These are phyloP conservation scores for Chamaenerion angustifolium DNA, from an alignment of 345 rosid genomes.

Conservation along the genomic window DNA sequence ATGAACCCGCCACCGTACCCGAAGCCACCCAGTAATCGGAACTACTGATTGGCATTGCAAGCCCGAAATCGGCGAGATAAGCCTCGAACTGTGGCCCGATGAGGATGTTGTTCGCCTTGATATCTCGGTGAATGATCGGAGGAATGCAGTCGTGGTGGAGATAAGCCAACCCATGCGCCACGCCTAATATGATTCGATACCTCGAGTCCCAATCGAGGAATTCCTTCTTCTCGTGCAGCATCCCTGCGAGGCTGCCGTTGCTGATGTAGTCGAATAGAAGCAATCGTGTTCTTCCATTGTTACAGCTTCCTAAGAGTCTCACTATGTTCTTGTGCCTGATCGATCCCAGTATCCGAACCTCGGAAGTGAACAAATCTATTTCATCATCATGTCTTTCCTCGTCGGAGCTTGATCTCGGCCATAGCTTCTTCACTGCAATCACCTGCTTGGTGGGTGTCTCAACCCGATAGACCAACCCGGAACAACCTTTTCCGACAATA, in stretches of 20 bases:
- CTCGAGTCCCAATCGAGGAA: slow-evolving; percentile 58
- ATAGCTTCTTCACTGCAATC: slow-evolving; percentile 61
- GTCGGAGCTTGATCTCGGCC: slow-evolving; percentile 24
- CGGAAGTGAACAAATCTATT: slow-evolving; percentile 54
- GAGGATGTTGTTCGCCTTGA: slow-evolving; percentile 64
- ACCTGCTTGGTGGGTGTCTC: slow-evolving; percentile 37
- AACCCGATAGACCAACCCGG: slow-evolving; percentile 58
- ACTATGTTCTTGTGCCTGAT: slow-evolving; percentile 60
- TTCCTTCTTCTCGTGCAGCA: slow-evolving; percentile 37
- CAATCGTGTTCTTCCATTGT: slow-evolving; percentile 43
- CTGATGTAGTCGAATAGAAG: slow-evolving; percentile 57
- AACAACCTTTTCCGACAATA: slow-evolving; percentile 48
- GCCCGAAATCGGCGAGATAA: slow-evolving; percentile 58
- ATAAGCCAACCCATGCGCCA: slow-evolving; percentile 59
- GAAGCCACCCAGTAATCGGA: slow-evolving; percentile 32
- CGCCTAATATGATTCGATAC: slow-evolving; percentile 49
- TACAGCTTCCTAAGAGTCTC: slow-evolving; percentile 54
- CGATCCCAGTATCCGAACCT: slow-evolving; percentile 52
- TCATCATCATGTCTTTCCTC: slow-evolving; percentile 33
- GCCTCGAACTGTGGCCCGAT: slow-evolving; percentile 57
- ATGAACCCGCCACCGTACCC: slow-evolving; percentile 51
- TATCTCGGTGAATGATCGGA: slow-evolving; percentile 57
- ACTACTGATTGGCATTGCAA: slow-evolving; percentile 45
- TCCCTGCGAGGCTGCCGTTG: slow-evolving; percentile 47
- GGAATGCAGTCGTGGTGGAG: slow-evolving; percentile 70